Evolutionary conservation across 2,329 filamentous ascomycete genomes (phyloP), one percentile per base, ranked within the genome.

Genomic region (Thelonectria discophora): DNA sequence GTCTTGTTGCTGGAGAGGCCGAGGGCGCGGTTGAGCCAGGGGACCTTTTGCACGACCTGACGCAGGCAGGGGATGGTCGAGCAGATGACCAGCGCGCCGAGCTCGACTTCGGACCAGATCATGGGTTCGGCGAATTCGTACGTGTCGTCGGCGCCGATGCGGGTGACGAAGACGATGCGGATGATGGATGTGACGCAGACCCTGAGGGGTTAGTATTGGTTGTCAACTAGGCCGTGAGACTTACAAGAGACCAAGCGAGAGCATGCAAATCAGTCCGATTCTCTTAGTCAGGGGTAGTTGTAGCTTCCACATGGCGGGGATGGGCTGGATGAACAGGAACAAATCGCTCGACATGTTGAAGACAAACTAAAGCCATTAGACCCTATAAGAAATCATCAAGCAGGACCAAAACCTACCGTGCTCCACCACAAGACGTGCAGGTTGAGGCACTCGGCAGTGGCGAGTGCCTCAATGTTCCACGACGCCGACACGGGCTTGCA

Each of bases 291-390:
- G n/a, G 6, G 71, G 75, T 10, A 78, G 65, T 27, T 77, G 73
- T 34, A 79, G 62, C 32, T 72, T 74, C 63, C 73, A 73, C 62
- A 78, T 73, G n/a, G 74, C 69, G 1, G 77, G 77, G 13, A 79
- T 76, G 3, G 77, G 77, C 42, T 78, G 73, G 15, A 76, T 64
- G 55, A 78, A 77, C 8, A 79, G 64, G 24, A 75, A 65, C 47
- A 79, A 65, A 52, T 78, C 76, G 37, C 75, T 78, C 11, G 68
- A 62, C 34, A 79, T 65, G 63, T 79, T 79, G 65, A 78, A 73
- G 27, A 69, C 72, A 39, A 72, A 73, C 70, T 73, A 43, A 15
- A 2, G 3, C 2, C 24, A 40, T 56, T 34, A 42, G 15, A 13
- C 34, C 2, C 15, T 13, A 11, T 5, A 20, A 20, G n/a, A 12